Conservation (phyloP, 2,329 filamentous ascomycete genomes). For the Eurotiales sp. region DNA sequence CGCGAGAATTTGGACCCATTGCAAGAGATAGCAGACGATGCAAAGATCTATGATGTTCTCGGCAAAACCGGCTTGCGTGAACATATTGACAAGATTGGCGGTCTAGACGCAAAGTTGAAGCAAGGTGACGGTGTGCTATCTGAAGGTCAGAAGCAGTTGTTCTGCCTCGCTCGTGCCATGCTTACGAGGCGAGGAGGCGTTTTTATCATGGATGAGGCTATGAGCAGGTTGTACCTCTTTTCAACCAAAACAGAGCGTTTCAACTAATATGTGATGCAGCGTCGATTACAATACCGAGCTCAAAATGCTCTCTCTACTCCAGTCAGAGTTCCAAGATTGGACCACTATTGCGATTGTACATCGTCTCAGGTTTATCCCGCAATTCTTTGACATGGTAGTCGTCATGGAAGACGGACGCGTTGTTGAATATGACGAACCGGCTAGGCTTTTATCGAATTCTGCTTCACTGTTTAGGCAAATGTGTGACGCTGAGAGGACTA, state of each 20-base stretch:
- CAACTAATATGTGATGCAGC: slow-evolving; percentile 29
- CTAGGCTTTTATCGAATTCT: slow-evolving; percentile 26
- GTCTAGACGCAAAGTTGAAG: slow-evolving; percentile 2
- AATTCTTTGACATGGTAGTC: slow-evolving; percentile 32
- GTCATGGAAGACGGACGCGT: slow-evolving; percentile 34
- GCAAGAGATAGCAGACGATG: slow-evolving; percentile 25
- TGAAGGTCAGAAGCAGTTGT: slow-evolving; percentile 61
- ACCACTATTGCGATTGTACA: slow-evolving; percentile 60
- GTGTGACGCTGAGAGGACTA: neutral
- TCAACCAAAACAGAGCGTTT: neutral
- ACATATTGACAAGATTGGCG: slow-evolving; percentile 43
- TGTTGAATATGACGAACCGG: slow-evolving; percentile 35
- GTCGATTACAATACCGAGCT: slow-evolving; percentile 57
- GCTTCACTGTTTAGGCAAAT: slow-evolving; percentile 6
- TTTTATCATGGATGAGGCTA: slow-evolving; percentile 43
- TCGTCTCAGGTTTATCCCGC: slow-evolving; percentile 46
- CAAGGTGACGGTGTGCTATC: slow-evolving; percentile 36
- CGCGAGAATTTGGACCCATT: slow-evolving; percentile 39
- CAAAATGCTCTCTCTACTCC: slow-evolving; percentile 54
- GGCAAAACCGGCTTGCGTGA: slow-evolving; percentile 38
- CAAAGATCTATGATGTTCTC: slow-evolving; percentile 32
- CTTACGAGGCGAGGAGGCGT: slow-evolving; percentile 42
- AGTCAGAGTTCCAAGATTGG: slow-evolving; percentile 50
- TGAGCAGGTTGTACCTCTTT: slow-evolving; percentile 25
- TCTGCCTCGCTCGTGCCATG: slow-evolving; percentile 59